Conservation (phyloP, 176 grass and related monocot genomes). For the Secale cereale region DNA sequence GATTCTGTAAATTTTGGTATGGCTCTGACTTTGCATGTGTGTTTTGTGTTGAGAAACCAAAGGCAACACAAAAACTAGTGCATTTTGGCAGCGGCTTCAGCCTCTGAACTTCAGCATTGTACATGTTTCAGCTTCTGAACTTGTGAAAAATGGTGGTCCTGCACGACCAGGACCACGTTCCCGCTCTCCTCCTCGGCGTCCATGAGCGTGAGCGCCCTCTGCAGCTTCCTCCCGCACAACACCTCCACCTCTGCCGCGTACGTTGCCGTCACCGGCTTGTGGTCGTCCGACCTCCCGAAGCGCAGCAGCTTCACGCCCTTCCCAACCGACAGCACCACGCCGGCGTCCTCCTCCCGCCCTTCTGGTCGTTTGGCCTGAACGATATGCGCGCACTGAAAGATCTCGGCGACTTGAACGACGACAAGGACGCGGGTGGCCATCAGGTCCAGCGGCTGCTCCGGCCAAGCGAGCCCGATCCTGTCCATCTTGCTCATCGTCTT, state of each 20-base stretch:
- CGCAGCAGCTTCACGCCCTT: slow-evolving; percentile 49
- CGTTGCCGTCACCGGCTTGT: slow-evolving; percentile 68
- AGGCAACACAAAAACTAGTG: too few species aligned
- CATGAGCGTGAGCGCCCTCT: slow-evolving; percentile 84
- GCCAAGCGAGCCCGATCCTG: slow-evolving; percentile 71
- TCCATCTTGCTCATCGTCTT: slow-evolving; percentile 66
- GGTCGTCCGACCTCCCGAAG: slow-evolving; percentile 70
- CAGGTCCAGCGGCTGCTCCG: slow-evolving; percentile 79
- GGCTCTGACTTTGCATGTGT: too few species aligned
- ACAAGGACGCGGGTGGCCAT: slow-evolving; percentile 11
- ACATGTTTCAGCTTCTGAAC: too few species aligned
- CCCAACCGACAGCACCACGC: slow-evolving; percentile 86
- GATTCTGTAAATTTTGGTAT: too few species aligned
- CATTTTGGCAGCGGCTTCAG: too few species aligned
- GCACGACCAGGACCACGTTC: slow-evolving; percentile 50
- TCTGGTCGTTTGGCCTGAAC: too few species aligned
- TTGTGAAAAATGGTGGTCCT: slow-evolving; percentile 29
- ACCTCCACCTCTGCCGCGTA: slow-evolving; percentile 87
- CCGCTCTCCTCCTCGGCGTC: slow-evolving; percentile 80
- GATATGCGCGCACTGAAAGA: too few species aligned
- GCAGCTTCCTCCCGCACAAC: slow-evolving; percentile 75
- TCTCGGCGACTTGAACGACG: slow-evolving; percentile 43
- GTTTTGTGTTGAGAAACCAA: too few species aligned
- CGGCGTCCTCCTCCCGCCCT: slow-evolving; percentile 59
- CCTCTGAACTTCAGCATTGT: too few species aligned